Conservation (phyloP, 2,329 filamentous ascomycete species). For the Exserohilum turcica region DNA sequence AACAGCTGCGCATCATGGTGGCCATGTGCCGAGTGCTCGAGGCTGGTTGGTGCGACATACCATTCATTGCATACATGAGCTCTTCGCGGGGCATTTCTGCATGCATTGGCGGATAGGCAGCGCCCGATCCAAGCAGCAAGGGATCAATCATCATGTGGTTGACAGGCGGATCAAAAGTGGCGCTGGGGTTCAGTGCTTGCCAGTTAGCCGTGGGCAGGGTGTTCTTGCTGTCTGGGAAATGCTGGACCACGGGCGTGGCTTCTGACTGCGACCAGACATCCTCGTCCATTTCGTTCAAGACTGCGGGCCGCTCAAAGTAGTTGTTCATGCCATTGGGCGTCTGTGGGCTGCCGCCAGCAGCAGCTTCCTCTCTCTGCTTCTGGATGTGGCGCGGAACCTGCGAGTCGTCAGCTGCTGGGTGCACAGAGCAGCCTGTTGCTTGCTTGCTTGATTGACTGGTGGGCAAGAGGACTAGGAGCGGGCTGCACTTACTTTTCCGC, state of each 20-base stretch:
- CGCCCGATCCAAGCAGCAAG: constrained; percentile 39
- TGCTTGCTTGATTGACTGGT: not conserved
- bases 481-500: constrained; percentile 76
- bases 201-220: constrained; percentile 37
- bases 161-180: constrained; percentile 37
- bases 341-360: constrained; percentile 32
- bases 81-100: constrained; percentile 42
- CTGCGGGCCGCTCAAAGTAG: constrained; percentile 34
- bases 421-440: not conserved
- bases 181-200: constrained; percentile 36
- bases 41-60: constrained; percentile 5
- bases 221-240: constrained; percentile 36
- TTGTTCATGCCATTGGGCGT: constrained; percentile 34
- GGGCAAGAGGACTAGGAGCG: not conserved
- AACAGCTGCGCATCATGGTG: not conserved
- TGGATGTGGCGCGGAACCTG: constrained; percentile 47
- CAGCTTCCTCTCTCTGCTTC: constrained; percentile 45
- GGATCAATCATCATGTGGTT: constrained; percentile 48
- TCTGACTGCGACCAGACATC: constrained; percentile 46
- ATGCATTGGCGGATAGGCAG: constrained; percentile 38
- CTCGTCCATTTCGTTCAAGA: constrained; percentile 44
- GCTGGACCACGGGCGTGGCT: constrained; percentile 42
- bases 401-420: constrained; percentile 15
- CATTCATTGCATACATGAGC: constrained; percentile 46
- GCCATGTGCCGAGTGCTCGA: not conserved